These are phyloP conservation scores for Leptosphaerulina australis DNA, from an alignment of 2,329 filamentous ascomycete genomes.

Conservation along the genomic window DNA sequence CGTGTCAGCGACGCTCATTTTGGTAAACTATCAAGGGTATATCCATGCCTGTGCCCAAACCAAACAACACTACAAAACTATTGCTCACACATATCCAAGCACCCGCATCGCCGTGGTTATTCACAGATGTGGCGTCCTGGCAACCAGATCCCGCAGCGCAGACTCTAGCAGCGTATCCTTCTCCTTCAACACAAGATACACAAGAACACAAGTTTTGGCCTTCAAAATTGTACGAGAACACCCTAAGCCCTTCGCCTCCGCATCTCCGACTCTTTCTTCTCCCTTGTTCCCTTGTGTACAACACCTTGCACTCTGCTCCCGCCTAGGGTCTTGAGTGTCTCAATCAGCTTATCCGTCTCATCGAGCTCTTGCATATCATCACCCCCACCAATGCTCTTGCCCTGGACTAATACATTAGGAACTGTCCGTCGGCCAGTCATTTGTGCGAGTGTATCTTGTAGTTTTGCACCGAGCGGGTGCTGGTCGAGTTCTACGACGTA, in stretches of 20 bases:
- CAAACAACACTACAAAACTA: background rate
- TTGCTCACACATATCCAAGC: background rate
- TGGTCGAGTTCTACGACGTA: constrained; percentile 89
- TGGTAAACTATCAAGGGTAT: constrained; percentile 20
- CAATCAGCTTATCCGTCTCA: constrained; percentile 67
- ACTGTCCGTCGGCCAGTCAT: constrained; percentile 85
- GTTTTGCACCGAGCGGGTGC: constrained; percentile 72
- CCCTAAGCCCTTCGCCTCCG: constrained; percentile 6
- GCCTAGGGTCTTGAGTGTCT: constrained; percentile 74
- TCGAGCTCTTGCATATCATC: constrained; percentile 79
- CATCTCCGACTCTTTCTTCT: background rate
- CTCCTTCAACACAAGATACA: background rate
- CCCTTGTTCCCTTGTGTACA: constrained; percentile 22
- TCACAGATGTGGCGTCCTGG: background rate
- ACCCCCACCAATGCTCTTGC: constrained; percentile 85
- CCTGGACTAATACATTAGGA: constrained; percentile 88
- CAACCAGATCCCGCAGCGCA: background rate
- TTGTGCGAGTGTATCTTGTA: constrained; percentile 74
- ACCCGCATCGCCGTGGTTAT: background rate
- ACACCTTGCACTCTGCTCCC: constrained; percentile 65
- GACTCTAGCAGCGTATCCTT: background rate
- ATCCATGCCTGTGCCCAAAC: constrained; percentile 15
- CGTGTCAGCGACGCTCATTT: constrained; percentile 10
- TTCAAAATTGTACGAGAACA: background rate
- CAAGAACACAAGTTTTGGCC: background rate